Conservation (phyloP, 208 protist genomes). For the Leptomonas seymouri region DNA sequence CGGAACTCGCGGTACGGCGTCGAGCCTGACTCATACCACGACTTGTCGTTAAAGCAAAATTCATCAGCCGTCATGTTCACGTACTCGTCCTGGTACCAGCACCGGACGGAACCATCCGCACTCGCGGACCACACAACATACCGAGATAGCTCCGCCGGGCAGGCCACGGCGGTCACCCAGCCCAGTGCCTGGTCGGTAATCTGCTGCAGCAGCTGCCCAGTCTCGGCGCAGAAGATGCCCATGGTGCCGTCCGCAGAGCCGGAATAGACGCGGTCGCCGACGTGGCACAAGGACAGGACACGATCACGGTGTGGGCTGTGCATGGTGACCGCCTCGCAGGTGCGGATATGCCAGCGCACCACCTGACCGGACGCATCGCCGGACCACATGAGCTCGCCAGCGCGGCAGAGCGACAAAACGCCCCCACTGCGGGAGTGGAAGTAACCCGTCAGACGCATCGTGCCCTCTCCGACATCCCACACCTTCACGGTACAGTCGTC, state of each 20-base stretch:
- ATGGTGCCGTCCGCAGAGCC: constrained; percentile 75
- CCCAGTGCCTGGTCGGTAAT: constrained; percentile 56
- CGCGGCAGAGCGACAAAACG: constrained; percentile 72
- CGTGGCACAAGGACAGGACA: constrained; percentile 54
- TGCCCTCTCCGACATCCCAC: constrained; percentile 78
- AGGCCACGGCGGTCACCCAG: constrained; percentile 56
- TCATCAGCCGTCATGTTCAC: constrained; percentile 56
- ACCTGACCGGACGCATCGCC: constrained; percentile 74
- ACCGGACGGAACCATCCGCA: constrained; percentile 65
- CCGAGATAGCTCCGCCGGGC: constrained; percentile 62
- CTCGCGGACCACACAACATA: constrained; percentile 87
- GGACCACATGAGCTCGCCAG: constrained; percentile 82
- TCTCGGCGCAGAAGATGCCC: constrained; percentile 55
- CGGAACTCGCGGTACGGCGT: constrained; percentile 85
- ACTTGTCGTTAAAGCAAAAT: constrained; percentile 59
- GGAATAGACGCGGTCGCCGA: constrained; percentile 76
- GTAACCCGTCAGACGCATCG: constrained; percentile 68
- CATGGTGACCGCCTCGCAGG: constrained; percentile 66
- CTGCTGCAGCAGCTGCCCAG: constrained; percentile 53
- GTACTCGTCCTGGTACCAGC: constrained; percentile 91
- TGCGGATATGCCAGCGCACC: constrained; percentile 67
- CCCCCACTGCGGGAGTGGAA: constrained; percentile 69
- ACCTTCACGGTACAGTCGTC: constrained; percentile 85
- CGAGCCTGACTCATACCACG: constrained; percentile 77
- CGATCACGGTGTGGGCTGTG: constrained; percentile 49